A percentile compares a stretch with the other conserved stretches of the same genome.
Evolutionary conservation across 495 filamentous ascomycete genomes (phyloP).

Genomic region (Penicillium argentinense): DNA sequence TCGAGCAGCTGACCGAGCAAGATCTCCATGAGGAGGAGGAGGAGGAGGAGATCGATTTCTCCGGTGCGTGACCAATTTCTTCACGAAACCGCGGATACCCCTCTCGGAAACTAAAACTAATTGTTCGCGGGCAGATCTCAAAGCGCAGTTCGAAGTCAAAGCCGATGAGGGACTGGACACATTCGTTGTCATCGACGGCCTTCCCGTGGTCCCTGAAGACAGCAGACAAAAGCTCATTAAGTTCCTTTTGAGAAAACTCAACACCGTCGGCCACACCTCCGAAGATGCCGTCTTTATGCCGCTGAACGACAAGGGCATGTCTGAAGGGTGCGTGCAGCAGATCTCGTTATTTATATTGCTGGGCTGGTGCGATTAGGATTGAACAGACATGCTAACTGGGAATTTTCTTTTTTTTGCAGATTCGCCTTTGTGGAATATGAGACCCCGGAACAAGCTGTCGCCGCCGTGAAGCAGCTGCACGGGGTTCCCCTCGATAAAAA

Average conservation of each 20-base stretch:
- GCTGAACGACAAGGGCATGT: slow-evolving; percentile 74
- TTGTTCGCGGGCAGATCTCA: slow-evolving; percentile 61
- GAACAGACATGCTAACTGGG: slow-evolving; percentile 13
- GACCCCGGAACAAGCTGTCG: slow-evolving; percentile 84
- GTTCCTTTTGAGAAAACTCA: slow-evolving; percentile 89
- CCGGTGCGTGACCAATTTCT: slow-evolving; percentile 49
- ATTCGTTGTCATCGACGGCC: slow-evolving; percentile 92
- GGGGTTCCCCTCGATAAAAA: slow-evolving; percentile 86
- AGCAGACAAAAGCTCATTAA: slow-evolving; percentile 89
- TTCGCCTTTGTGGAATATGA: slow-evolving; percentile 96
- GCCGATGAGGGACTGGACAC: slow-evolving; percentile 93
- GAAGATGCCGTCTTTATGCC: slow-evolving; percentile 95
- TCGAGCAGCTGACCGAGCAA: slow-evolving; percentile 71
- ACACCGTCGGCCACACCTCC: slow-evolving; percentile 74
- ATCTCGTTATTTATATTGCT: not conserved
- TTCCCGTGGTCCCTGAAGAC: slow-evolving; percentile 79
- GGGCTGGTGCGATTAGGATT: not conserved
- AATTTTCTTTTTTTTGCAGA: slow-evolving; percentile 39
- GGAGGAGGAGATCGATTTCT: slow-evolving; percentile 91
- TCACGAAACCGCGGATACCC: slow-evolving; percentile 19
- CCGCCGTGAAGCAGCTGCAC: slow-evolving; percentile 83
- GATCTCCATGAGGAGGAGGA: slow-evolving; percentile 82
- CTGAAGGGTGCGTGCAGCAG: slow-evolving; percentile 68
- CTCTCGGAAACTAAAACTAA: slow-evolving; percentile 32
- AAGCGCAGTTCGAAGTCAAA: slow-evolving; percentile 90